Evolutionary conservation across 805 yeast genomes (phyloP).

Genomic region (Debaryomyces prosopidis): DNA sequence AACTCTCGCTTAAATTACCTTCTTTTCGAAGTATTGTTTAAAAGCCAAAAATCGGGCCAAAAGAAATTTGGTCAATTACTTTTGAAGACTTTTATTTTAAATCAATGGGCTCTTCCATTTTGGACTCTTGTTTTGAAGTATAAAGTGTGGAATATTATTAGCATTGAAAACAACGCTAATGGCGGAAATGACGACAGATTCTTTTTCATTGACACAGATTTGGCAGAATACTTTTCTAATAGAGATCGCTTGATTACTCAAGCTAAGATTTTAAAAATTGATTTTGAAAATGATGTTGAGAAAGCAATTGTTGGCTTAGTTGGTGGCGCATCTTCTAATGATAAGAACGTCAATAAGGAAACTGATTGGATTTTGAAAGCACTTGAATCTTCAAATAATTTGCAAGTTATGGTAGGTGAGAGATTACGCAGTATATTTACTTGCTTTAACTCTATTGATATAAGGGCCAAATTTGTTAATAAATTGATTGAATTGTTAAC

Average conservation of each 20-base stretch:
- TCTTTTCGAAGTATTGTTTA: constrained; percentile 37
- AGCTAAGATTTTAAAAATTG: constrained; percentile 50
- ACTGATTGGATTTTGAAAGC: constrained; percentile 60
- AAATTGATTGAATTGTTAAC: constrained; percentile 57
- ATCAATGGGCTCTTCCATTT: constrained; percentile 53
- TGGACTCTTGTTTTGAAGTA: constrained; percentile 51
- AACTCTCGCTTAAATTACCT: constrained; percentile 21
- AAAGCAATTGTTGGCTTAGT: constrained; percentile 56
- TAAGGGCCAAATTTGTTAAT: constrained; percentile 53
- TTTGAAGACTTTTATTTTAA: constrained; percentile 61
- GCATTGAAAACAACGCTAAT: constrained; percentile 15
- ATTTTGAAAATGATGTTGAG: constrained; percentile 56
- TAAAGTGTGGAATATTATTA: constrained; percentile 35
- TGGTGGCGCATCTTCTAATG: constrained; percentile 47
- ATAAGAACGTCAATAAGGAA: constrained; percentile 51
- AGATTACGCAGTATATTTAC: constrained; percentile 59
- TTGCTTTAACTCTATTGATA: constrained; percentile 51
- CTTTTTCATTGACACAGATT: constrained; percentile 31
- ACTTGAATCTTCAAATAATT: constrained; percentile 40
- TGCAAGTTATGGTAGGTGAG: constrained; percentile 46
- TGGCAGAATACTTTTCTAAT: constrained; percentile 26
- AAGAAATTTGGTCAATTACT: constrained; percentile 59
- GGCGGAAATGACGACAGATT: constrained; percentile 32
- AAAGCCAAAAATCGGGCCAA: constrained; percentile 40
- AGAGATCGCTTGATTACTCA: constrained; percentile 45